Base-by-base conservation (phyloP, 1,284 basidiomycete species). In the Earliella scabrosa region DNA sequence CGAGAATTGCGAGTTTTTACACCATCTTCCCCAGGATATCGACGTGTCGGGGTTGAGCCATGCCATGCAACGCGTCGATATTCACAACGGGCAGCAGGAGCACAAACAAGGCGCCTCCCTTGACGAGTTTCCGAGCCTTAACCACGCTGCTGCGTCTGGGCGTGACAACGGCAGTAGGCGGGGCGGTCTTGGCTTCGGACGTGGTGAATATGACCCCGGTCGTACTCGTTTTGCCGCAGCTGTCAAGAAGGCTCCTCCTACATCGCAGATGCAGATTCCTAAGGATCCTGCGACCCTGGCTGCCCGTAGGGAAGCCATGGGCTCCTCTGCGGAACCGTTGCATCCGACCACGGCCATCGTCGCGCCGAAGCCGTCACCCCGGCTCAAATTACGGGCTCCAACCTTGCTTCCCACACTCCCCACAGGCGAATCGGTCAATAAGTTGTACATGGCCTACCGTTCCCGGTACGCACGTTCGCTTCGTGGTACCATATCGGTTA, bases 81-180 rank as follows among this genome's bases (percentile, higher is more conserved):
- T 92, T 18, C 85, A 82, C 29, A 77, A 79, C 68, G 32, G 74
- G 71, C 64, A 51, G 70, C 21, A 74, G 69, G 56, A 73, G 70
- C 57, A 71, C 60, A 50, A 70, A 54, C 63, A 73, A 64, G 75
- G 74, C 64, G 79, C 82, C 9, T 80, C 83, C 6, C 69, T 78
- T 1, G 93, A 98, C 56, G 96, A 98, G 47, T 99, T 98, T 76
- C 96, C 96, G 0, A 87, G 86, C 8, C 78, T 96, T 13, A 70
- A 70, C 40, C 63, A 71, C 36, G 53, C 67, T 4, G 83, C 82
- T n/a, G 76, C 77, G 4, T 38, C 59, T 24, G 52, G 54, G 65
- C 74, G 82, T 31, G 50, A 71, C 66, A 65, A 74, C 24, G 74
- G 77, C 26, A 75, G 68, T 13, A 73, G 77, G 38, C 73, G 76